These are phyloP conservation scores for Fusarium chaquense DNA, from an alignment of 2,329 filamentous ascomycete genomes.

Conservation along the genomic window DNA sequence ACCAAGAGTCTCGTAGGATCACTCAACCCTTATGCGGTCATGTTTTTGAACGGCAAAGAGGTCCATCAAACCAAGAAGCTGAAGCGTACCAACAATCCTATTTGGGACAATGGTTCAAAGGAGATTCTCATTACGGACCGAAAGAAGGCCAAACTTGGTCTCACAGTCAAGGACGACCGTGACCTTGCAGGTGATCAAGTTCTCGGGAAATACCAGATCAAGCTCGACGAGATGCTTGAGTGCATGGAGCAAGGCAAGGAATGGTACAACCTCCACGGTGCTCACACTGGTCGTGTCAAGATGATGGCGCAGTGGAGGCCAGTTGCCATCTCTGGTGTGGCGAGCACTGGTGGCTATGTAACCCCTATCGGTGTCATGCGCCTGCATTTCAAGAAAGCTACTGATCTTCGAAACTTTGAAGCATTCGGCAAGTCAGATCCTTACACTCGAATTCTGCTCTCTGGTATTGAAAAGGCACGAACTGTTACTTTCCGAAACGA, in stretches of 20 bases:
- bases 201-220: constrained; percentile 93
- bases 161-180: constrained; percentile 95
- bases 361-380: constrained; percentile 96
- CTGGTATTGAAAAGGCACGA: constrained; percentile 88
- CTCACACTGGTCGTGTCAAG: constrained; percentile 86
- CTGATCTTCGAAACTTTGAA: constrained; percentile 89
- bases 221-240: constrained; percentile 91
- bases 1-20: constrained; percentile 91
- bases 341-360: constrained; percentile 87
- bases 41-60: constrained; percentile 92
- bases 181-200: constrained; percentile 86
- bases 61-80: constrained; percentile 90
- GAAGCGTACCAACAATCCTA: constrained; percentile 97
- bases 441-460: constrained; percentile 88
- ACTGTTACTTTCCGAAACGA: constrained; percentile 98
- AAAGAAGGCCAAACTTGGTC: constrained; percentile 87
- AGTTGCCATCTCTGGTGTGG: constrained; percentile 84
- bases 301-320: constrained; percentile 96
- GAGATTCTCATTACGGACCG: constrained; percentile 96
- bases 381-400: constrained; percentile 87
- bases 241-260: constrained; percentile 93
- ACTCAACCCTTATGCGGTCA: constrained; percentile 89
- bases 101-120: constrained; percentile 93
- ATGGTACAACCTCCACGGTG: constrained; percentile 91
- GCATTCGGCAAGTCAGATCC: constrained; percentile 97